phyloP scores from a whole-genome alignment of 2,329 filamentous ascomycete species.

The Chaetomiaceae sp. region DNA sequence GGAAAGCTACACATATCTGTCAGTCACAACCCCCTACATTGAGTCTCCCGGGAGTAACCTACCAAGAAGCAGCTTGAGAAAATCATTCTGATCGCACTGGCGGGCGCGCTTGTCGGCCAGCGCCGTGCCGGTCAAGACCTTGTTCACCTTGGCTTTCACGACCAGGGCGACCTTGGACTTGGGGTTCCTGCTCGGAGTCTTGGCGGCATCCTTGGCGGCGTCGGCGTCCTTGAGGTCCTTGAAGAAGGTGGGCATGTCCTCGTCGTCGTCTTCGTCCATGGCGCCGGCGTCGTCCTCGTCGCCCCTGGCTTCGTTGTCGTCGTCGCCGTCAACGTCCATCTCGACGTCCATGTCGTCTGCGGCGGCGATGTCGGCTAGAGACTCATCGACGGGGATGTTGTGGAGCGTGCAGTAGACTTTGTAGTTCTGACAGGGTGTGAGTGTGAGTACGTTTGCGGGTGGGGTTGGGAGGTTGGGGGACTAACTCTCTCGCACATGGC shows the following conservation, averaged over 20 bases:
- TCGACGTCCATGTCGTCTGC: slow-evolving; percentile 25
- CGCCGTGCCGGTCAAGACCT: slow-evolving; percentile 75
- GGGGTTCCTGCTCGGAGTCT: slow-evolving; percentile 65
- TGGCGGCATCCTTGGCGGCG: slow-evolving; percentile 38
- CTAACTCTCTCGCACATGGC: slow-evolving; percentile 62
- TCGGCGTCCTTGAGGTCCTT: slow-evolving; percentile 51
- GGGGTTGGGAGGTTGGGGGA: neutral
- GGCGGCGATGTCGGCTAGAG: slow-evolving; percentile 41
- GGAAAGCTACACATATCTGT: slow-evolving; percentile 50
- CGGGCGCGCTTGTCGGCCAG: slow-evolving; percentile 76
- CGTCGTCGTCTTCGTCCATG: slow-evolving; percentile 50
- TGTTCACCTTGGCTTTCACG: slow-evolving; percentile 80
- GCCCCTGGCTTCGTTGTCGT: slow-evolving; percentile 31
- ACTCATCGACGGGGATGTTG: slow-evolving; percentile 71
- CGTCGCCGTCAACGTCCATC: slow-evolving; percentile 38
- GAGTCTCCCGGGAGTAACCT: slow-evolving; percentile 2
- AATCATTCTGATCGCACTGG: slow-evolving; percentile 90
- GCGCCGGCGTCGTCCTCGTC: slow-evolving; percentile 45
- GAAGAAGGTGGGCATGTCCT: slow-evolving; percentile 81
- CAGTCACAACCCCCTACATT: neutral
- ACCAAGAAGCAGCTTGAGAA: slow-evolving; percentile 59
- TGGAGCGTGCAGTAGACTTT: slow-evolving; percentile 86
- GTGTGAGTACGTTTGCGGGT: too few relatives aligned
- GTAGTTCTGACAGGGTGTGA: slow-evolving; percentile 59
- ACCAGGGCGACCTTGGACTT: slow-evolving; percentile 76